phyloP scores from a whole-genome alignment of 768 basidiomycete species.

The Kondoa malvinella region DNA sequence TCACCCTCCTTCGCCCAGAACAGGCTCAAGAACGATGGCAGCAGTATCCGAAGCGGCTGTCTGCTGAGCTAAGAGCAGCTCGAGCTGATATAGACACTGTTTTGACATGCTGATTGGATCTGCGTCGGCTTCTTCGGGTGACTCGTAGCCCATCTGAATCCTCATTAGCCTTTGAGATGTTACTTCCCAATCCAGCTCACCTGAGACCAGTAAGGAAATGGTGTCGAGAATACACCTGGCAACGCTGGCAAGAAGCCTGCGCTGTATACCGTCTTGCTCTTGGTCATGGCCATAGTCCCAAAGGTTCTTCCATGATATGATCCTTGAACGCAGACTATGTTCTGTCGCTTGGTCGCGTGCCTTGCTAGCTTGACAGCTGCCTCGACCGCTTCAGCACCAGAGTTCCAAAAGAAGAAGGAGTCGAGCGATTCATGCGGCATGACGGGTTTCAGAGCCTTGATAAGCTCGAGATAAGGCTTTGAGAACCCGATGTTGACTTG shows the following conservation, averaged over 20 bases:
- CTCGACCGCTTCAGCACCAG: slow-evolving; percentile 84
- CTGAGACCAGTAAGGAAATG: slow-evolving; percentile 82
- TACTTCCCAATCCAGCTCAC: slow-evolving; percentile 18
- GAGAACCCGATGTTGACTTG: slow-evolving; percentile 81
- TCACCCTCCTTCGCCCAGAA: slow-evolving; percentile 51
- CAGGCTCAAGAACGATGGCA: slow-evolving; percentile 82
- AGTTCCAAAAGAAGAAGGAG: slow-evolving; percentile 96
- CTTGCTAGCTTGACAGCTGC: slow-evolving; percentile 77
- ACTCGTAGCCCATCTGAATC: neutral
- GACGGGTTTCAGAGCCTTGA: slow-evolving; percentile 62
- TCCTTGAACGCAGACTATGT: slow-evolving; percentile 84
- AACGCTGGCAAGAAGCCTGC: slow-evolving; percentile 31
- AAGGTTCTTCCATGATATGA: slow-evolving; percentile 63
- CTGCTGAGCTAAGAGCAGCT: slow-evolving; percentile 62
- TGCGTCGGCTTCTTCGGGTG: neutral
- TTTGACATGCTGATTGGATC: slow-evolving; percentile 41
- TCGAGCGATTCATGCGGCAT: slow-evolving; percentile 85
- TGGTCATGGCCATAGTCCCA: slow-evolving; percentile 84
- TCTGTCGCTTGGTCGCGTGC: slow-evolving; percentile 56
- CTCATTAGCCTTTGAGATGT: slow-evolving; percentile 5
- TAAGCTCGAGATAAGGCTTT: slow-evolving; percentile 67
- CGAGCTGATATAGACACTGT: slow-evolving; percentile 42
- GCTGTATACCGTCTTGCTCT: slow-evolving; percentile 79
- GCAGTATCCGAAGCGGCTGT: slow-evolving; percentile 70
- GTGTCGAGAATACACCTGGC: slow-evolving; percentile 65